Evolutionary conservation across 306 rosid species (phyloP), one percentile per base, ranked within the genome.

Genomic region (Vicia sativa): DNA sequence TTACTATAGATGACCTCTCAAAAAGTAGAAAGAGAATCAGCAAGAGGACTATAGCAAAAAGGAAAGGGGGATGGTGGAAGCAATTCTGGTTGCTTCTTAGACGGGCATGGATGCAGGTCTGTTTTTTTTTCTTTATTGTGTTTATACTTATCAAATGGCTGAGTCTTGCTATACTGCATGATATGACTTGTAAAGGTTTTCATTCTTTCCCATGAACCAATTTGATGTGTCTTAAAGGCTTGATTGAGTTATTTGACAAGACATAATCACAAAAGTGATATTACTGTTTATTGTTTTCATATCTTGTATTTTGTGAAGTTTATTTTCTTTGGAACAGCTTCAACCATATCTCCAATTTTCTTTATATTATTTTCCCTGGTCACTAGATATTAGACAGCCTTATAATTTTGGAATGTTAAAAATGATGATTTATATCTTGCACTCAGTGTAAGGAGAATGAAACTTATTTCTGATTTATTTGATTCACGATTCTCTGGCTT

Each of bases 71-170:
- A 38, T 93, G 96, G 98, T 90, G 97, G 97, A 86, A 82, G 73
- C 86, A 90, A 79, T 93, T 93, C 78, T 43, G 86, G 78, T 77
- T 93, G 90, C 98, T 90, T 56, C 86, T 93, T 34, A 93, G 73
- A 83, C 92, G 97, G 57, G 98, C 97, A 34, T 90, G 98, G 97
- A 90, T 88, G 90, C 98, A 93, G 97, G 98, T 86, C 46, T 53
- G 65, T 58, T 67, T 53, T 67, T 53, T 67, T 76, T 60, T 12
- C 0, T 67, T 19, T 42, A 57, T 37, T 28, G 16, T 45, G 46
- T 60, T 35, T 53, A 15, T 71, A 15, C 71, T 68, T 26, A 18
- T 70, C 14, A 19, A 29, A 62, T 65, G 49, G 12, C 64, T 53
- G 76, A 41, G 41, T 34, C 44, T 61, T 48, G 23, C 11, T 26